Percentiles rank a stretch among this genome's conserved stretches.
phyloP scores from a whole-genome alignment of 805 yeast genomes.

The Suhomyces faveliae region DNA sequence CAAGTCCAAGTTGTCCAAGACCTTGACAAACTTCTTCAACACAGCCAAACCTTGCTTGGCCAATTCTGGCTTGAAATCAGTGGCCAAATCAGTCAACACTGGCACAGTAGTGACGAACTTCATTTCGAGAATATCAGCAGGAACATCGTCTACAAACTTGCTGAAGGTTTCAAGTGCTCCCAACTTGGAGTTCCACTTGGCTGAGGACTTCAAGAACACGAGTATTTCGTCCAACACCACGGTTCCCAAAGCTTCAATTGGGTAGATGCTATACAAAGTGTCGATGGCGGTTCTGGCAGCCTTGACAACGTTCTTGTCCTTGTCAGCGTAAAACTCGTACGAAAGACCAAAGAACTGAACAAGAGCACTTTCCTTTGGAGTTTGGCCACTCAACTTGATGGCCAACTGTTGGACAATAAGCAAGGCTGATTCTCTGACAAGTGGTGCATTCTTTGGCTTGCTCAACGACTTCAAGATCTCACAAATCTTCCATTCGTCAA shows the following conservation, averaged over 20 bases:
- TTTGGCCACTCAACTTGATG: conserved; percentile 59
- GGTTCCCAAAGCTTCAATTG: conserved; percentile 76
- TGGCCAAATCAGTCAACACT: conserved; percentile 80
- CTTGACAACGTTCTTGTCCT: conserved; percentile 81
- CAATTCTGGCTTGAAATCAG: conserved; percentile 95
- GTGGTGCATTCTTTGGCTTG: conserved; percentile 70
- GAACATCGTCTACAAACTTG: conserved; percentile 71
- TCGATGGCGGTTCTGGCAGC: conserved; percentile 82
- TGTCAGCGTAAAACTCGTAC: conserved; percentile 76
- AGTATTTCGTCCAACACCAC: conserved; percentile 62
- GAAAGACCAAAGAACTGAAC: conserved; percentile 60
- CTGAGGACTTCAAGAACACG: conserved; percentile 69
- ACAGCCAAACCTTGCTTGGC: conserved; percentile 80
- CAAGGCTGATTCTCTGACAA: conserved; percentile 76
- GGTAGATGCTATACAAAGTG: conserved; percentile 64
- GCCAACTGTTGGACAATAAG: conserved; percentile 58
- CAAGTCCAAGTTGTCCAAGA: conserved; percentile 89
- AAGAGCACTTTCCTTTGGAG: conserved; percentile 76
- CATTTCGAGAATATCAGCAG: conserved; percentile 81
- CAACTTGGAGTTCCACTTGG: conserved; percentile 90
- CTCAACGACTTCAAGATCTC: conserved; percentile 64
- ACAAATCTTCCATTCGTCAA: conserved; percentile 63
- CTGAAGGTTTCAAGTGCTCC: conserved; percentile 77
- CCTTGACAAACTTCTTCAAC: conserved; percentile 67
- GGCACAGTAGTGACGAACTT: conserved; percentile 81